Base-by-base conservation (phyloP, 306 rosid species). In the Vachellia collinsii region DNA sequence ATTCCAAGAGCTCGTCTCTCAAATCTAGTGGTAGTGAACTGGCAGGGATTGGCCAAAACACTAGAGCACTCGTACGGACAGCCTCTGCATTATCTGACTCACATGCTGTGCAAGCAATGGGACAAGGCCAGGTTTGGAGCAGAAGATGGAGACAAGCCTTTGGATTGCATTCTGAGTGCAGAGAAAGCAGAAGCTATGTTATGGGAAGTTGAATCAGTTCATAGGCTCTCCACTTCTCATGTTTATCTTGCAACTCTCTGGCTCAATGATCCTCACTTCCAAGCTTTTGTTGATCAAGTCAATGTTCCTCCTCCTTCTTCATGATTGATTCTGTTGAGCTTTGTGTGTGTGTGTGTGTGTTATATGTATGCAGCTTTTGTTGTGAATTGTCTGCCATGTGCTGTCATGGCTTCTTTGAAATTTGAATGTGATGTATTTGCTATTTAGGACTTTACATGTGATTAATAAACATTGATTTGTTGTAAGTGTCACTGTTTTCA, bases 1-100 rank as follows among this genome's bases (percentile, higher is more conserved):
- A 23, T 77, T 17, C 89, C 86, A 47, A 42, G 9, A 66, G 59
- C 34, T 72, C 66, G 70, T 22, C 4, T 48, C 1, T 1, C 17
- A 16, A 6, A 72, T 19, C 44, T 10, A 3, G n/a, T 44, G 56
- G 39, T 70, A 10, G 50, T 66, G 7, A 86, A 46, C 6, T 86
- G 89, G 89, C 8, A 34, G 23, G 65, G 78, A 48, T 17, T 88
- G 68, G 87, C 80, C 0, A 80, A 58, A 23, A 79, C 58, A 17
- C 22, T 88, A 73, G 72, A 76, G 80, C 29, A 17, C 9, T 11
- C 76, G 74, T 81, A 78, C 14, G 74, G 80, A 0, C 87, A 88
- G 38, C 84, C 86, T 50, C 6, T 85, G 36, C 91, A 85, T 25
- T 88, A 88, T 56, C 69, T 78, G 1, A 88, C 91, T 20, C 64